Evolutionary conservation across 2,329 filamentous ascomycete species (phyloP).

Genomic region (Fusarium guadeloupense): DNA sequence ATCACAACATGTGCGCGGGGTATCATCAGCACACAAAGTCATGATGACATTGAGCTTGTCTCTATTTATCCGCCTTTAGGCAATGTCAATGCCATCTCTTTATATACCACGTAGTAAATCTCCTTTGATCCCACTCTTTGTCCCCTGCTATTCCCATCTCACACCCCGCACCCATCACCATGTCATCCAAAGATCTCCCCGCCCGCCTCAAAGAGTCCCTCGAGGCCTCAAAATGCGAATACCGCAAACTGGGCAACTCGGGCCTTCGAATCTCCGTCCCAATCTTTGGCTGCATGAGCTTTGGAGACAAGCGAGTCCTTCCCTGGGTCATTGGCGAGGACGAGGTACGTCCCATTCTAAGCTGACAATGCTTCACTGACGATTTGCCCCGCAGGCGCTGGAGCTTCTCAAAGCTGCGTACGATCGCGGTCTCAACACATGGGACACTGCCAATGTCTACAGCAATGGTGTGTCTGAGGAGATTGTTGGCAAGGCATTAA

Average conservation of each 20-base stretch:
- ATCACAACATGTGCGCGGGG: constrained; percentile 7
- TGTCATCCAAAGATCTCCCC: constrained; percentile 18
- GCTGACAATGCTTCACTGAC: not conserved
- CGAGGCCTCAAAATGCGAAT: constrained; percentile 27
- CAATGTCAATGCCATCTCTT: not conserved
- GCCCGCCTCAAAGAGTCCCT: constrained; percentile 21
- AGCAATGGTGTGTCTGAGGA: constrained; percentile 26
- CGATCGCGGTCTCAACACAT: constrained; percentile 29
- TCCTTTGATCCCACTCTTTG: not conserved
- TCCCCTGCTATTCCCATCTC: not conserved
- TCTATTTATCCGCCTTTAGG: constrained; percentile 12
- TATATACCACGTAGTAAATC: too few relatives aligned
- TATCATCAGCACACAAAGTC: not conserved
- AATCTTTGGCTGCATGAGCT: constrained; percentile 29
- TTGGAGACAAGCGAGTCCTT: constrained; percentile 17
- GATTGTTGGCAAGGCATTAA: constrained; percentile 26
- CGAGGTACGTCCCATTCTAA: not conserved
- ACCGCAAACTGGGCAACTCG: constrained; percentile 21
- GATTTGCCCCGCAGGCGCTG: not conserved
- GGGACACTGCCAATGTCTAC: constrained; percentile 32
- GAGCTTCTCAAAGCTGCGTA: constrained; percentile 30
- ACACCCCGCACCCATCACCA: not conserved
- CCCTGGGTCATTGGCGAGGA: constrained; percentile 31
- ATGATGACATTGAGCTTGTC: constrained; percentile 6
- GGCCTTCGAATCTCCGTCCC: constrained; percentile 24